These are phyloP conservation scores for Trichoderma atroviride DNA, from an alignment of 2,329 filamentous ascomycete genomes.

Conservation along the genomic window DNA sequence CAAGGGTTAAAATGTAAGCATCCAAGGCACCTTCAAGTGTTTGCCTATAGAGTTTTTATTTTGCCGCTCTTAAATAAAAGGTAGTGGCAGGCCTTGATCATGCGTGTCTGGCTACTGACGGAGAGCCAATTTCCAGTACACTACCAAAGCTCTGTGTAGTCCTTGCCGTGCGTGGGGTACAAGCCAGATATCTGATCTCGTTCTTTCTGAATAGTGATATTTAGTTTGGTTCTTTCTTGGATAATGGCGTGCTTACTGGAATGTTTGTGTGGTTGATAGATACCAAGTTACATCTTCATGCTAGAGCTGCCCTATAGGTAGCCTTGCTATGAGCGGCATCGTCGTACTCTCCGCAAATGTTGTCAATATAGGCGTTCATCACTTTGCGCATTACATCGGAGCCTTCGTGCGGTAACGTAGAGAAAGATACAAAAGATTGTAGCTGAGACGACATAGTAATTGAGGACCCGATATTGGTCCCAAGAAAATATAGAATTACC, in stretches of 20 bases:
- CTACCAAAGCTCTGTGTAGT: background rate
- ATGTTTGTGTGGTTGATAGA: background rate
- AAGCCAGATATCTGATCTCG: background rate
- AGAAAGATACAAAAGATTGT: background rate
- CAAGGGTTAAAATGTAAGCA: background rate
- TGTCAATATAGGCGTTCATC: background rate
- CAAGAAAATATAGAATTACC: too few species aligned
- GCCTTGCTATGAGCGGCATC: background rate
- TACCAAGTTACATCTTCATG: constrained; percentile 3
- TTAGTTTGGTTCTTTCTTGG: background rate
- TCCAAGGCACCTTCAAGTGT: background rate
- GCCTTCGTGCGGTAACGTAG: background rate
- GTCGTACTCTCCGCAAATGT: background rate
- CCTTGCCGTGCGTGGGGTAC: background rate
- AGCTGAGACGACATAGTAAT: background rate
- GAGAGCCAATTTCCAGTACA: background rate
- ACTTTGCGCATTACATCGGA: background rate
- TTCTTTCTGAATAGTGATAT: constrained; percentile 7
- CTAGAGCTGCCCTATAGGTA: background rate
- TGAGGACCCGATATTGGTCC: too few species aligned
- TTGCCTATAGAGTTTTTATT: background rate
- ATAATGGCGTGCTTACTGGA: background rate
- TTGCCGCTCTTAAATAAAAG: background rate
- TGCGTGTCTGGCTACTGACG: background rate
- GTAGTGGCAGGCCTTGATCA: constrained; percentile 9